A percentile compares a stretch with the other conserved stretches of the same genome.
These are phyloP conservation scores for Trichoderma atrobrunneum DNA, from an alignment of 2,329 filamentous ascomycete genomes.

Conservation along the genomic window DNA sequence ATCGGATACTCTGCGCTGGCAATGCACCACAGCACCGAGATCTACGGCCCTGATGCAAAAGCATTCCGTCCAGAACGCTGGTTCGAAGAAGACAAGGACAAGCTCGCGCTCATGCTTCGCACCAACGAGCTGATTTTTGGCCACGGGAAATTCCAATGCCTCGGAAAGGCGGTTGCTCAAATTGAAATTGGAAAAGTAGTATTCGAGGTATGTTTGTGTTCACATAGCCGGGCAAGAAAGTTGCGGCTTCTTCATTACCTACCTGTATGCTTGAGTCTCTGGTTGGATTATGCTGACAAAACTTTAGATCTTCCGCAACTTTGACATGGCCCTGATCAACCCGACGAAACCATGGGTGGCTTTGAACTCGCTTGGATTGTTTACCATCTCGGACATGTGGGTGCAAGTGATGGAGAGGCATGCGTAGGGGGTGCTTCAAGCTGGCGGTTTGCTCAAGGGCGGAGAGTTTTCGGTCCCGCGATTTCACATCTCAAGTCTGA, in stretches of 20 bases:
- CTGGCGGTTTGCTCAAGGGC: neutral
- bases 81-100: conserved; percentile 35
- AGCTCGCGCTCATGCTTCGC: conserved; percentile 32
- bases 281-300: neutral
- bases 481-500: neutral
- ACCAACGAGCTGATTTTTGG: conserved; percentile 39
- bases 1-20: conserved; percentile 33
- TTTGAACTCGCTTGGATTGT: conserved; percentile 29
- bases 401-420: conserved; percentile 29
- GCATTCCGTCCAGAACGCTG: conserved; percentile 37
- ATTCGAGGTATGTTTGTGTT: conserved; percentile 38
- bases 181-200: conserved; percentile 39
- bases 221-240: neutral
- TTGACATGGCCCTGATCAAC: conserved; percentile 30
- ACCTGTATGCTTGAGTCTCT: neutral
- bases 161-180: conserved; percentile 38
- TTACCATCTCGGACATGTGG: conserved; percentile 34
- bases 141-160: conserved; percentile 38
- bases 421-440: neutral
- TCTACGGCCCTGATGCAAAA: conserved; percentile 36
- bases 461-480: neutral
- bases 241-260: neutral
- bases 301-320: conserved; percentile 30
- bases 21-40: conserved; percentile 31
- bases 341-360: conserved; percentile 29